These are phyloP conservation scores for Xylaria sp. DNA, from an alignment of 2,329 filamentous ascomycete genomes.

Conservation along the genomic window DNA sequence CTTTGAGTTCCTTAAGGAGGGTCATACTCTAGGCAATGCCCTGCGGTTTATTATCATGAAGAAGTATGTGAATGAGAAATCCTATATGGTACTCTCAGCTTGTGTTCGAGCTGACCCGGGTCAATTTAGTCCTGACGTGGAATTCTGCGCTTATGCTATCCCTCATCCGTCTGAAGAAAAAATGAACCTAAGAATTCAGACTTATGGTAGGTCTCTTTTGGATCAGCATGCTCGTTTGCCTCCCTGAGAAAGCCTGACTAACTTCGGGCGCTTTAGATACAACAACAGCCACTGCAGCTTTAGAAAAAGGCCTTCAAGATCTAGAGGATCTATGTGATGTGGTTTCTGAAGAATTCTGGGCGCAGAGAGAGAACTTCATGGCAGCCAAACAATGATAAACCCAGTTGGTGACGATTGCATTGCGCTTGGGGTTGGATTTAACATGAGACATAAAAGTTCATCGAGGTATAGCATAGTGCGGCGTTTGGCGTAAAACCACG, in stretches of 20 bases:
- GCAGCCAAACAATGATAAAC: slow-evolving; percentile 25
- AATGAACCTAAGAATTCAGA: slow-evolving; percentile 98
- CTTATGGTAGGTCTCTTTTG: slow-evolving; percentile 75
- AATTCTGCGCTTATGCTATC: slow-evolving; percentile 98
- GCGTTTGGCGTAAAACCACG: slow-evolving; percentile 50
- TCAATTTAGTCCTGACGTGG: slow-evolving; percentile 93
- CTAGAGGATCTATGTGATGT: slow-evolving; percentile 93
- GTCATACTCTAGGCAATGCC: slow-evolving; percentile 95
- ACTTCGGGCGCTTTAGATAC: slow-evolving; percentile 66
- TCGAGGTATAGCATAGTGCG: slow-evolving; percentile 41
- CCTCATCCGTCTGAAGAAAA: slow-evolving; percentile 95
- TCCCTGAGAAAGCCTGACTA: slow-evolving; percentile 23
- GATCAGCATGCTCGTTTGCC: not conserved
- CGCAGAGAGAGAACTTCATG: slow-evolving; percentile 71
- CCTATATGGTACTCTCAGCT: not conserved
- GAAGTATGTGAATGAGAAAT: slow-evolving; percentile 71
- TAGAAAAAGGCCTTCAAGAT: slow-evolving; percentile 90
- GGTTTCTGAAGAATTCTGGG: slow-evolving; percentile 88
- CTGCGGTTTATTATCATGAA: slow-evolving; percentile 98
- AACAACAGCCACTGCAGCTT: slow-evolving; percentile 82
- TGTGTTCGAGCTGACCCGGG: slow-evolving; percentile 52
- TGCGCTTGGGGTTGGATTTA: slow-evolving; percentile 5
- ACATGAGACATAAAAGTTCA: slow-evolving; percentile 23
- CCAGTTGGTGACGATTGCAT: not conserved
- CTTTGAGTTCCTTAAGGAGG: slow-evolving; percentile 93